Conservation (phyloP, 1,284 basidiomycete genomes). For the Cryptococcus deneoformans region DNA sequence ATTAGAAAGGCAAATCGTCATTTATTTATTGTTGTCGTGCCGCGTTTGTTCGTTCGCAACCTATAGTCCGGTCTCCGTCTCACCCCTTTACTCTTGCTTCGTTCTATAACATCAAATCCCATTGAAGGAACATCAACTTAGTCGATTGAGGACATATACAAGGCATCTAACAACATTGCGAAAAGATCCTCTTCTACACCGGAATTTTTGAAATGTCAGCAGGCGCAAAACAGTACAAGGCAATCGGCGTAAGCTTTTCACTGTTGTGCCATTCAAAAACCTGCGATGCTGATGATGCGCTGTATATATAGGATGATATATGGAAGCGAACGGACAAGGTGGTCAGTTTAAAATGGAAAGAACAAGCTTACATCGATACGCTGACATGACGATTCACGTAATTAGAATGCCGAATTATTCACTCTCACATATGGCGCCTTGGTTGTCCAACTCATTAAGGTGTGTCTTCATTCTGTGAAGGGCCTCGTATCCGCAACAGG, state of each 20-base stretch:
- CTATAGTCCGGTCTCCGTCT: too few species aligned
- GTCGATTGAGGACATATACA: too few species aligned
- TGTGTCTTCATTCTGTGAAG: background rate
- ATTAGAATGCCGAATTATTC: slow-evolving; percentile 93
- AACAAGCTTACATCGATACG: background rate
- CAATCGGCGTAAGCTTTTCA: slow-evolving; percentile 38
- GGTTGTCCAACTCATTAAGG: slow-evolving; percentile 94
- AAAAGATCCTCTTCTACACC: too few species aligned
- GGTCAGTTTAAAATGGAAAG: slow-evolving; percentile 54
- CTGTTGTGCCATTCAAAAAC: background rate
- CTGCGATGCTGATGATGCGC: background rate
- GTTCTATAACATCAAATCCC: too few species aligned
- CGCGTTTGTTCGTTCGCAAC: too few species aligned
- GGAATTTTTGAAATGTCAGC: slow-evolving; percentile 13
- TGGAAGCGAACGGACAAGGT: slow-evolving; percentile 94
- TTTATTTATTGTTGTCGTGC: too few species aligned
- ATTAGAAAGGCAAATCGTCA: too few species aligned
- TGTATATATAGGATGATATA: slow-evolving; percentile 62
- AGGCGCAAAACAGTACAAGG: slow-evolving; percentile 46
- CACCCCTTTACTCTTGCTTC: too few species aligned
- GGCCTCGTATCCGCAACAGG: background rate
- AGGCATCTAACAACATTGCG: too few species aligned
- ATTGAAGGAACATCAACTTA: too few species aligned
- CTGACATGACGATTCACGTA: background rate
- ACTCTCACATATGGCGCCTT: slow-evolving; percentile 95